phyloP scores from a whole-genome alignment of 2,329 filamentous ascomycete genomes.

The Colletotrichum kahawae region DNA sequence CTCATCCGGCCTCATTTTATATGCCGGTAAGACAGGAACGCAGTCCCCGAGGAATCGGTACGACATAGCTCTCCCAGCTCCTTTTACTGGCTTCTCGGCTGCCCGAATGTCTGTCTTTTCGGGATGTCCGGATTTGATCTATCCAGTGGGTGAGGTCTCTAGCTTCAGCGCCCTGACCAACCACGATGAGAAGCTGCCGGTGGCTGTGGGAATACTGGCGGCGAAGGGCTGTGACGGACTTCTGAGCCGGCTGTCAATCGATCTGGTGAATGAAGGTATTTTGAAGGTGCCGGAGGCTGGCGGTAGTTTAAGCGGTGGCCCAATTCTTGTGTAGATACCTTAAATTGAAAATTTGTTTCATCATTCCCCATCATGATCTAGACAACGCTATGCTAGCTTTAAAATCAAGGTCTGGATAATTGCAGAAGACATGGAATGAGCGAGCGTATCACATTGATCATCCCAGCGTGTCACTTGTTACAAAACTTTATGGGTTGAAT shows the following conservation, averaged over 20 bases:
- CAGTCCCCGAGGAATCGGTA: not conserved
- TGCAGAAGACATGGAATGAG: not conserved
- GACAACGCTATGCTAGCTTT: not conserved
- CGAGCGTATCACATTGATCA: not conserved
- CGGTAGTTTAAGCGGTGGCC: not conserved
- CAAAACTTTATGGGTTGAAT: not conserved
- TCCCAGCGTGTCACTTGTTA: not conserved
- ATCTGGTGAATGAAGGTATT: not conserved
- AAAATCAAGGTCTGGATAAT: rapidly evolving
- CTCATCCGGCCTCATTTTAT: not conserved
- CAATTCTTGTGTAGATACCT: not conserved
- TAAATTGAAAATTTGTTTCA: not conserved
- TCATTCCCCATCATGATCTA: not conserved
- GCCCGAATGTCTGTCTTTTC: not conserved
- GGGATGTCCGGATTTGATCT: not conserved
- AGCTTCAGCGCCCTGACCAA: not conserved
- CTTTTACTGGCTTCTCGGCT: not conserved
- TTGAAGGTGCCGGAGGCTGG: not conserved
- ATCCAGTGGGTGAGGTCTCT: not conserved
- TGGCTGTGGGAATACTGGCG: not conserved
- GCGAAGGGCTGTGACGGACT: not conserved
- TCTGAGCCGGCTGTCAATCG: not conserved
- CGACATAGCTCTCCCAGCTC: not conserved
- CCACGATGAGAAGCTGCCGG: not conserved
- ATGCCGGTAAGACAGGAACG: not conserved